A percentile compares a stretch with the other conserved stretches of the same genome.
phyloP scores from a whole-genome alignment of 2,329 filamentous ascomycete species.

The Calycina herbarum region DNA sequence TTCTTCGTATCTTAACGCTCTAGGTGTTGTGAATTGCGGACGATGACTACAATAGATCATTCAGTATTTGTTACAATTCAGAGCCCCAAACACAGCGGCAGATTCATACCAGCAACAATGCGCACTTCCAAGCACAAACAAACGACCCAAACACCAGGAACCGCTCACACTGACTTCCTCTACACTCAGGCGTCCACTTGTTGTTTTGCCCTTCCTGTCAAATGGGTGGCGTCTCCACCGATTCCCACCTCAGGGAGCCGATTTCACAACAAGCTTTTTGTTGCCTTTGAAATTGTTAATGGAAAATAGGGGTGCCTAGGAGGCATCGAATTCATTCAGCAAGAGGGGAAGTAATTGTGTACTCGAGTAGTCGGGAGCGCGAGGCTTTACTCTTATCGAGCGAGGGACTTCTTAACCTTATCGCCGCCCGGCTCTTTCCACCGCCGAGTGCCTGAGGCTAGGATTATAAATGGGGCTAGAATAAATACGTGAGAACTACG shows the following conservation, averaged over 20 bases:
- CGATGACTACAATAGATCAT: neutral
- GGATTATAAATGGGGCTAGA: neutral
- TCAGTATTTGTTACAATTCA: neutral
- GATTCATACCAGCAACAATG: neutral
- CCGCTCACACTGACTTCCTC: neutral
- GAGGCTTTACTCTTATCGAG: neutral
- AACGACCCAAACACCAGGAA: too few relatives aligned
- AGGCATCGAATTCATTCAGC: neutral
- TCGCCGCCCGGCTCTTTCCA: neutral
- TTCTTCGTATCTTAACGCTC: neutral
- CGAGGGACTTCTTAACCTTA: neutral
- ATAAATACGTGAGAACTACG: neutral
- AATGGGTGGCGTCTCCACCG: conserved; percentile 3
- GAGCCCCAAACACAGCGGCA: neutral
- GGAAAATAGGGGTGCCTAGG: neutral
- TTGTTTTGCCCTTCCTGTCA: neutral
- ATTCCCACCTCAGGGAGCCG: neutral
- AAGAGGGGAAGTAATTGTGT: neutral
- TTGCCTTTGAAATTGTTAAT: neutral
- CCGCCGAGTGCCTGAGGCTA: neutral
- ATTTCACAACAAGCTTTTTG: neutral
- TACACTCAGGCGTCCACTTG: neutral
- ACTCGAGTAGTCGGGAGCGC: neutral
- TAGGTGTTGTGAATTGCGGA: neutral
- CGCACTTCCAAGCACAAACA: neutral